Conservation (phyloP, 306 rosid genomes). For the Dryas drummondii region DNA sequence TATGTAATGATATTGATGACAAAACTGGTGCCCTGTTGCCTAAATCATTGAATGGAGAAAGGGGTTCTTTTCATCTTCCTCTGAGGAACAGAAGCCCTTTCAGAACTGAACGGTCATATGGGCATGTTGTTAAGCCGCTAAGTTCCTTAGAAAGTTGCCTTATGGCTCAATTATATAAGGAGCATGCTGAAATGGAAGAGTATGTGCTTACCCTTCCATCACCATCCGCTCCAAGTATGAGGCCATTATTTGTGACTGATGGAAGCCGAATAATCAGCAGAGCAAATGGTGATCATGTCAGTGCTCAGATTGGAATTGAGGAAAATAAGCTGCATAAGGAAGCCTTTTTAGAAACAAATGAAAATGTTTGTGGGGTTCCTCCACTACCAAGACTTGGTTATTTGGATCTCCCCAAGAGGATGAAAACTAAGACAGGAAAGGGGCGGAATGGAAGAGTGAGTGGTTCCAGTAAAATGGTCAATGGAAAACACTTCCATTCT, state of each 20-base stretch:
- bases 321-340: conserved; percentile 39
- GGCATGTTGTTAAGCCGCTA: conserved; percentile 40
- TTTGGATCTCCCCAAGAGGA: conserved; percentile 33
- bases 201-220: conserved; percentile 47
- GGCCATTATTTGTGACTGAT: conserved; percentile 57
- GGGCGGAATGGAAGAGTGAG: conserved; percentile 36
- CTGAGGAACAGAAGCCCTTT: conserved; percentile 48
- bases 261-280: conserved; percentile 60
- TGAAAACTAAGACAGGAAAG: conserved; percentile 31
- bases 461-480: conserved; percentile 27
- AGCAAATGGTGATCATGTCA: conserved; percentile 27
- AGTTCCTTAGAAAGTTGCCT: conserved; percentile 79
- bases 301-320: conserved; percentile 32
- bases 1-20: conserved; percentile 29
- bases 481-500: conserved; percentile 32
- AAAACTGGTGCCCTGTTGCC: conserved; percentile 22
- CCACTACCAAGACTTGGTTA: conserved; percentile 36
- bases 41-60: conserved; percentile 29
- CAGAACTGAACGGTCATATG: conserved; percentile 33
- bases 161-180: conserved; percentile 69
- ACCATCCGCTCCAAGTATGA: conserved; percentile 33
- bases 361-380: conserved; percentile 43
- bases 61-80: conserved; percentile 37
- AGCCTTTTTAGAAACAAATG: conserved; percentile 31
- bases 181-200: conserved; percentile 55